These are phyloP conservation scores for Arabidopsis lyrata DNA, from an alignment of 441 rosid species.

Conservation along the genomic window DNA sequence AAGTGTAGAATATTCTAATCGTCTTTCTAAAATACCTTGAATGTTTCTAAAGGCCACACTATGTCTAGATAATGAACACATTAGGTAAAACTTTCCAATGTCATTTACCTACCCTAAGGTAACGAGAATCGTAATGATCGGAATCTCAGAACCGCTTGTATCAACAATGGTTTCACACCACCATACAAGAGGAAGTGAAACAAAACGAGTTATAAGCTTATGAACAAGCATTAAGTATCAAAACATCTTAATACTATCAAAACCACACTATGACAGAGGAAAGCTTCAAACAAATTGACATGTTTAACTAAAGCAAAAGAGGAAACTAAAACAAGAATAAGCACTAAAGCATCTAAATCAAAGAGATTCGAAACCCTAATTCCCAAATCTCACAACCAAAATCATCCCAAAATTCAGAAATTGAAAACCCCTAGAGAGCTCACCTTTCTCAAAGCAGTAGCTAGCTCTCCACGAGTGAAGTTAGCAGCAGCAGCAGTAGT, in stretches of 20 bases:
- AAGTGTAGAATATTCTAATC: background rate
- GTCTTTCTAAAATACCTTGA: background rate
- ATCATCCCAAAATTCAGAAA: background rate
- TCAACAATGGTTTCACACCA: conserved; percentile 1
- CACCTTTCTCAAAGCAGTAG: conserved; percentile 95
- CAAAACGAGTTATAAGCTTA: background rate
- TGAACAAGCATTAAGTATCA: background rate
- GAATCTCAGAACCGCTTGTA: conserved; percentile 6
- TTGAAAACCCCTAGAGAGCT: conserved; percentile 22
- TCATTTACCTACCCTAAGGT: background rate
- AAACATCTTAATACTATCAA: background rate
- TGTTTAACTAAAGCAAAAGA: background rate
- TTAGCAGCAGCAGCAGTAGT: conserved; percentile 92
- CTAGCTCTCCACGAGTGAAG: conserved; percentile 93
- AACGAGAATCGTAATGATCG: background rate
- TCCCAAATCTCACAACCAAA: conserved; percentile 8
- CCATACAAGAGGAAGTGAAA: background rate
- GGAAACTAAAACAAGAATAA: background rate
- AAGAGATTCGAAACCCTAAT: conserved; percentile 3
- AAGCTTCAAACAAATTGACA: background rate
- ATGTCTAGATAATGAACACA: background rate
- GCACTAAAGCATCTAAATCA: background rate
- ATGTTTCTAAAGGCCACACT: background rate
- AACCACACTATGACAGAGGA: background rate
- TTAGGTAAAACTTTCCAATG: background rate